Percentiles rank a stretch among this genome's conserved stretches.
Evolutionary conservation across 2,329 filamentous ascomycete species (phyloP).

Genomic region (Calonectria henricotiae): DNA sequence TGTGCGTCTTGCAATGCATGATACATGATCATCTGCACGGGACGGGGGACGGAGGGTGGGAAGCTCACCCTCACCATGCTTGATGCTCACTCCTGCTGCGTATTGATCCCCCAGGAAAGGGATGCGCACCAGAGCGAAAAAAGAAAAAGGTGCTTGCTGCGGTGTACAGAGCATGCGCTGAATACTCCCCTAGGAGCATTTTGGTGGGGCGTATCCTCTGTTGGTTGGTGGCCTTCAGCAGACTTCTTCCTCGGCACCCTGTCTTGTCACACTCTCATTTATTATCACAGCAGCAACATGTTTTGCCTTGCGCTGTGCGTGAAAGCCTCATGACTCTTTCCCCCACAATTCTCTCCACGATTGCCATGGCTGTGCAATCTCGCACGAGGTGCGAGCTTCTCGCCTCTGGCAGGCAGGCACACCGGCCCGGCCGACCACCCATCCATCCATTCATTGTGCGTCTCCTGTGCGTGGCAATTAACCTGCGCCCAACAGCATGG

Average conservation of each 20-base stretch:
- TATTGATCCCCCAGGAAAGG: not conserved
- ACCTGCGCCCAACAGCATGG: slow-evolving; percentile 5
- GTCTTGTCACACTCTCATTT: slow-evolving; percentile 28
- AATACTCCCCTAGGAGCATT: not conserved
- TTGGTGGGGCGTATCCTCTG: slow-evolving; percentile 19
- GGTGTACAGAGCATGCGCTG: slow-evolving; percentile 13
- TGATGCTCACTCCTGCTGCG: slow-evolving; percentile 2
- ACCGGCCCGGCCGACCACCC: slow-evolving; percentile 33
- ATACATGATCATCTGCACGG: slow-evolving; percentile 2
- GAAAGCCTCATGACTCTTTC: slow-evolving; percentile 30
- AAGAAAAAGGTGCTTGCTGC: slow-evolving; percentile 22
- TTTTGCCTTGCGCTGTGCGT: not conserved
- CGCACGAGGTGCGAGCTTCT: not conserved
- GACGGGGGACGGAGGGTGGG: not conserved
- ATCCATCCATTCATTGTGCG: slow-evolving; percentile 15
- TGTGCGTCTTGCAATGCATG: slow-evolving; percentile 19
- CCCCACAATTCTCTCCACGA: slow-evolving; percentile 31
- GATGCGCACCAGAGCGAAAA: slow-evolving; percentile 7
- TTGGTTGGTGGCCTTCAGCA: slow-evolving; percentile 26
- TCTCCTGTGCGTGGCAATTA: slow-evolving; percentile 6
- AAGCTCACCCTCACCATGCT: not conserved
- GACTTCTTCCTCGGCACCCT: slow-evolving; percentile 13
- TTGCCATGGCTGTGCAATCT: slow-evolving; percentile 12
- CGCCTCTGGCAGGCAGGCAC: slow-evolving; percentile 14
- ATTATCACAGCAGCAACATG: slow-evolving; percentile 1